phyloP scores from a whole-genome alignment of 352 stramenopile genomes.

The Phytopythium delawarense region DNA sequence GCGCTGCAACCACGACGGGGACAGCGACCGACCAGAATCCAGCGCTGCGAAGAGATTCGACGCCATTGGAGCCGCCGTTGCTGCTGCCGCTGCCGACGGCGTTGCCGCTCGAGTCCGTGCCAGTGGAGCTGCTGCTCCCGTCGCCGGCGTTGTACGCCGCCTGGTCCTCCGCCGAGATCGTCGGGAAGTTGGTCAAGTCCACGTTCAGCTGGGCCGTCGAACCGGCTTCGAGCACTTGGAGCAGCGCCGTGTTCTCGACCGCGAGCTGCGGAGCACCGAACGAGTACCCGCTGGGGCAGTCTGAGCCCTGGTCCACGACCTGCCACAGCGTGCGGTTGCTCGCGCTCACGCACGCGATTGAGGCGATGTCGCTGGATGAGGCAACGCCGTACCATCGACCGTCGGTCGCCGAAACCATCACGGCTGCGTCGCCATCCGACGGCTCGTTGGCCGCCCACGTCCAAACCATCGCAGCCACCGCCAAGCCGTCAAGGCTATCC shows the following conservation, averaged over 20 bases:
- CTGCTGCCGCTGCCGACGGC: background rate
- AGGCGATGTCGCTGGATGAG: slow-evolving; percentile 31
- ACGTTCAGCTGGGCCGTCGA: slow-evolving; percentile 41
- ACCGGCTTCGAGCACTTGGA: slow-evolving; percentile 22
- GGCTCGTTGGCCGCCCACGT: slow-evolving; percentile 55
- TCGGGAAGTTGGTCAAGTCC: slow-evolving; percentile 39
- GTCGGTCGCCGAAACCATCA: slow-evolving; percentile 41
- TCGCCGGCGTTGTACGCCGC: slow-evolving; percentile 30
- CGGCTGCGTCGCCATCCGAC: slow-evolving; percentile 23
- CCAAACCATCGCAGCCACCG: slow-evolving; percentile 58
- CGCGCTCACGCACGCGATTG: slow-evolving; percentile 53
- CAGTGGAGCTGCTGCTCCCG: slow-evolving; percentile 14
- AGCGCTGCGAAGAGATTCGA: background rate
- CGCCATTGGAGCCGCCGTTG: slow-evolving; percentile 1
- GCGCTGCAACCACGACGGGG: background rate
- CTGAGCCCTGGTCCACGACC: slow-evolving; percentile 40
- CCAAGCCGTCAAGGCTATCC: slow-evolving; percentile 44
- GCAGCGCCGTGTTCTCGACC: slow-evolving; percentile 50
- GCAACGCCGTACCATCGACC: slow-evolving; percentile 51
- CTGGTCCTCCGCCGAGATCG: slow-evolving; percentile 41
- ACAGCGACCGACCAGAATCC: background rate
- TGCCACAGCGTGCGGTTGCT: slow-evolving; percentile 41
- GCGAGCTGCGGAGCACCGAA: slow-evolving; percentile 30
- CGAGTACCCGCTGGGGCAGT: slow-evolving; percentile 33
- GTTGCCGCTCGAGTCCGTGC: slow-evolving; percentile 12